Conservation (phyloP, 129 eudicot genomes). For the Flaveria trinervia region DNA sequence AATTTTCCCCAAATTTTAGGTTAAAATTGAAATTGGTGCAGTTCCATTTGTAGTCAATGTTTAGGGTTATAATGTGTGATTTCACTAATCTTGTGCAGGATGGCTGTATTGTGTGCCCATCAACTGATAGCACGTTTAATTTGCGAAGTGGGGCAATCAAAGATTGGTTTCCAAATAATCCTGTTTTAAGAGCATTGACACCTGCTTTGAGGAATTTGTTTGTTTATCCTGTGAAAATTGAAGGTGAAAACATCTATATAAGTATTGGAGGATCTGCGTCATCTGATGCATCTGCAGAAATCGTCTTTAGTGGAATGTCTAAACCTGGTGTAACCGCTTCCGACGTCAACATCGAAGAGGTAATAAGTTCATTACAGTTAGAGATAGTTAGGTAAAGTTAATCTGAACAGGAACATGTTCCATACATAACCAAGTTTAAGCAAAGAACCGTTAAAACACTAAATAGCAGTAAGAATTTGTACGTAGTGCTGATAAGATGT, state of each 20-base stretch:
- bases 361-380: constrained; percentile 24
- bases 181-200: constrained; percentile 79
- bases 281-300: constrained; percentile 72
- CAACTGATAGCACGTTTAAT: constrained; percentile 90
- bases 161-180: constrained; percentile 98
- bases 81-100: constrained; percentile 50
- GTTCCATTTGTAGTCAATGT: background rate
- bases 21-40: background rate
- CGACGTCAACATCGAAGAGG: constrained; percentile 90
- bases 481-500: too few species aligned
- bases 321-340: constrained; percentile 86
- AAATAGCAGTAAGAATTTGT: too few species aligned
- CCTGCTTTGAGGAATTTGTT: constrained; percentile 71
- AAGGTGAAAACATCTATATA: constrained; percentile 76
- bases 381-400: background rate
- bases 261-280: constrained; percentile 55
- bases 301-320: constrained; percentile 87
- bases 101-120: constrained; percentile 92
- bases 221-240: constrained; percentile 73
- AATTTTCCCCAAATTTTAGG: background rate
- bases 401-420: background rate
- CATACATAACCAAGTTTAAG: too few species aligned
- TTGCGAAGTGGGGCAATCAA: constrained; percentile 77
- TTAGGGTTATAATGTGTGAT: background rate
- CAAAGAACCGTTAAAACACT: too few species aligned